Evolutionary conservation across 2,329 filamentous ascomycete species (phyloP).

Genomic region (Gaeumannomyces sp.): DNA sequence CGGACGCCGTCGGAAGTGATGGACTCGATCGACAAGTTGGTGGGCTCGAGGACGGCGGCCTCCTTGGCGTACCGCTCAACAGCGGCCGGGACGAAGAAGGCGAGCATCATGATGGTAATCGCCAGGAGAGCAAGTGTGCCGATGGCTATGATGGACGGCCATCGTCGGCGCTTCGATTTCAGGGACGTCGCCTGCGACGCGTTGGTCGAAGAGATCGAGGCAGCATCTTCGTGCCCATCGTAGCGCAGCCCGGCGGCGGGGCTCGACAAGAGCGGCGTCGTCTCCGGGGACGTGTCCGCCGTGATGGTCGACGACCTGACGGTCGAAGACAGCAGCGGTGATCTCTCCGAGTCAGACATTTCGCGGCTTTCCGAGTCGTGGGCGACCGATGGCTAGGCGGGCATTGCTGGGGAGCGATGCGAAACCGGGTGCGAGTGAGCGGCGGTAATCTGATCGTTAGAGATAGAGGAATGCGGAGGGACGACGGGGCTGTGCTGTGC

Average conservation of each 20-base stretch:
- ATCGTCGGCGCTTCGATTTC: constrained; percentile 40
- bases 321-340: constrained; percentile 36
- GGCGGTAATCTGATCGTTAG: too few relatives aligned
- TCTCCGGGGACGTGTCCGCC: constrained; percentile 29
- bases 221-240: constrained; percentile 23
- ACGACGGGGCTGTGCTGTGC: too few relatives aligned
- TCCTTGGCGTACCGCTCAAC: constrained; percentile 83
- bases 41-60: constrained; percentile 75
- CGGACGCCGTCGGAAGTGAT: constrained; percentile 73
- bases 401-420: background rate
- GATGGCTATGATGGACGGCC: constrained; percentile 75
- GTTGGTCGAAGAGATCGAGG: constrained; percentile 23
- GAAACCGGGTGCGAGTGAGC: too few relatives aligned
- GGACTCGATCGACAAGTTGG: constrained; percentile 76
- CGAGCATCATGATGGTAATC: constrained; percentile 65
- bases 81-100: constrained; percentile 73
- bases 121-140: constrained; percentile 55
- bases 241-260: constrained; percentile 31
- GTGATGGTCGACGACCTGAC: constrained; percentile 19
- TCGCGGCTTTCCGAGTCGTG: background rate
- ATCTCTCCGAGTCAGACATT: constrained; percentile 41
- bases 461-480: too few relatives aligned
- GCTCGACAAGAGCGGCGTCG: constrained; percentile 45
- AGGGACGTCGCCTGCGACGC: constrained; percentile 17
- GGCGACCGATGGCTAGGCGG: background rate